phyloP scores from a whole-genome alignment of 148 eudicot genomes.

The Rheum nobile region DNA sequence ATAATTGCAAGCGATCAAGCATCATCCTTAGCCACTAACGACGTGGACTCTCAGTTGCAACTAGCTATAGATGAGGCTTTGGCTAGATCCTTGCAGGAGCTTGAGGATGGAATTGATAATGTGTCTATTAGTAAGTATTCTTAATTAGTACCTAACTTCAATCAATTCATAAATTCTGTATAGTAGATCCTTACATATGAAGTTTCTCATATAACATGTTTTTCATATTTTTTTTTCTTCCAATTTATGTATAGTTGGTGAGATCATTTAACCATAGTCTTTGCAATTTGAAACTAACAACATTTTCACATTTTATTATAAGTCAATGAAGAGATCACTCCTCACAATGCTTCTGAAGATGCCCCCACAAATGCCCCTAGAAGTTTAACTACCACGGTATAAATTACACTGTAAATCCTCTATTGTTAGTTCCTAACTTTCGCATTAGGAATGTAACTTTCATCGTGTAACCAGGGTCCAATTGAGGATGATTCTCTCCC shows the following conservation, averaged over 20 bases:
- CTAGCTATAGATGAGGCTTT: conserved; percentile 7
- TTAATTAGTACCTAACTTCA: too few relatives aligned
- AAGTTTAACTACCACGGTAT: conserved; percentile 33
- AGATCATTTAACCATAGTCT: too few relatives aligned
- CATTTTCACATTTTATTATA: conserved; percentile 2
- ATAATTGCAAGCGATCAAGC: neutral
- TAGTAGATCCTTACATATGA: too few relatives aligned
- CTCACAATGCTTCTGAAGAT: too few relatives aligned
- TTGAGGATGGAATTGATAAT: neutral
- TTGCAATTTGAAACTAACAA: conserved; percentile 22
- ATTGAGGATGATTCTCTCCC: conserved; percentile 24
- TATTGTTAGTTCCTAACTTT: neutral
- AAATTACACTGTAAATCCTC: neutral
- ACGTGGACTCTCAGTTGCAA: neutral
- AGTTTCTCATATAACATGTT: too few relatives aligned
- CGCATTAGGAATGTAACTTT: neutral
- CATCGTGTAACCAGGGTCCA: neutral
- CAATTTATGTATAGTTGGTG: too few relatives aligned
- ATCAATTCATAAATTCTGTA: conserved; percentile 19
- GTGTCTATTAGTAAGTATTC: neutral
- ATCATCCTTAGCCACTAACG: neutral
- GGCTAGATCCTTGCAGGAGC: conserved; percentile 6
- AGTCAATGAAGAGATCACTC: conserved; percentile 14
- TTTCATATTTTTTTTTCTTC: too few relatives aligned
- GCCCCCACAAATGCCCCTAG: too few relatives aligned